Conservation (phyloP, 148 eudicot genomes). For the Rhododendron williamsianum region DNA sequence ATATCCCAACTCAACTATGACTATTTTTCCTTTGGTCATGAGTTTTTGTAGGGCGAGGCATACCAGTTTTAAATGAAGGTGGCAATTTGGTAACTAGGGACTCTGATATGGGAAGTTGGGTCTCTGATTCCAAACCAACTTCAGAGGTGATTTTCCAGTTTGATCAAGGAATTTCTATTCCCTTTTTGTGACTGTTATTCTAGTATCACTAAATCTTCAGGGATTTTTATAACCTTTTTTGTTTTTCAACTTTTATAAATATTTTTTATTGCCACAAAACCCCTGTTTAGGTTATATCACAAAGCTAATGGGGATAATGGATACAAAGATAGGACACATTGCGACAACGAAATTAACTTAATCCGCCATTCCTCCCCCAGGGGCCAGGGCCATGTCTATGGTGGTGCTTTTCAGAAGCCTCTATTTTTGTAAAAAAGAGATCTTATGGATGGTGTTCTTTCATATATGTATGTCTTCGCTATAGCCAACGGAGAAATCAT, state of each 20-base stretch:
- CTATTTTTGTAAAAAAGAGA: background rate
- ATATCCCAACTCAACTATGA: background rate
- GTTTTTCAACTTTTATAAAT: background rate
- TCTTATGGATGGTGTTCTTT: background rate
- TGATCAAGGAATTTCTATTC: background rate
- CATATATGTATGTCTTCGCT: background rate
- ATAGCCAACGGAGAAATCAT: background rate
- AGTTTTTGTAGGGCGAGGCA: slow-evolving; percentile 56
- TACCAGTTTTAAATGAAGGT: slow-evolving; percentile 80
- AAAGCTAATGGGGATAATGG: background rate
- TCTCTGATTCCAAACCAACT: slow-evolving; percentile 42
- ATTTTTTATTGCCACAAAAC: background rate
- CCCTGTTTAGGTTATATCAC: background rate
- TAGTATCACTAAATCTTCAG: background rate
- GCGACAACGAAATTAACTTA: background rate
- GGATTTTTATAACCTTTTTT: background rate
- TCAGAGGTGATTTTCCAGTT: slow-evolving; percentile 51
- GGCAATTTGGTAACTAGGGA: slow-evolving; percentile 58
- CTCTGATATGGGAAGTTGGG: slow-evolving; percentile 42
- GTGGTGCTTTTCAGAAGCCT: background rate
- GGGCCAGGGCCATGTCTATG: background rate
- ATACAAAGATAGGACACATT: background rate
- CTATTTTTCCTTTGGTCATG: background rate
- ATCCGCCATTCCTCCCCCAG: background rate
- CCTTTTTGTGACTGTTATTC: background rate